A percentile compares a stretch with the other conserved stretches of the same genome.
Evolutionary conservation across 1,284 basidiomycete species (phyloP).

Genomic region (Apiotrichum mycotoxinovorans): DNA sequence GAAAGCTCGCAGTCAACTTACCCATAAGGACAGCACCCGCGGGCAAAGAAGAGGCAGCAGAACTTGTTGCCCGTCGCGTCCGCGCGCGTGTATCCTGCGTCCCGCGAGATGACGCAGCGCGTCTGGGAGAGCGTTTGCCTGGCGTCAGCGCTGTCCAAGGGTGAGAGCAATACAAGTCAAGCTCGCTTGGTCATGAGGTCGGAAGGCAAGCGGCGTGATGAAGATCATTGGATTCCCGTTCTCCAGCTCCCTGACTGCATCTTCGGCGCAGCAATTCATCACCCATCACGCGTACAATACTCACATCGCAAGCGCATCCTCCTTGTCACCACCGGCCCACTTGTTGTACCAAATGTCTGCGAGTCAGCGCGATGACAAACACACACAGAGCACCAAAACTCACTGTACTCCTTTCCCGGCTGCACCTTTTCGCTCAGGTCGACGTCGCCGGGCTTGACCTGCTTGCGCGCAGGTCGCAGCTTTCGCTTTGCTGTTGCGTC

Average conservation of each 20-base stretch:
- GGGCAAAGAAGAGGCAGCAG: slow-evolving; percentile 90
- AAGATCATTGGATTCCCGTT: no score
- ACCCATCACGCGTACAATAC: no score
- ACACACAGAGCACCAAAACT: slow-evolving; percentile 43
- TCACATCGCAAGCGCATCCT: slow-evolving; percentile 87
- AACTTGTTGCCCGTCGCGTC: slow-evolving; percentile 88
- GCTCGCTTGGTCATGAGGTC: no score
- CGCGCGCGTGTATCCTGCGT: slow-evolving; percentile 88
- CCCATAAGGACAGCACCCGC: slow-evolving; percentile 96
- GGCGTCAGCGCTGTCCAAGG: slow-evolving; percentile 7
- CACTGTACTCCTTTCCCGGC: slow-evolving; percentile 92
- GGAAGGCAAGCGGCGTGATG: not conserved
- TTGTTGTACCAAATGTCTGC: slow-evolving; percentile 99
- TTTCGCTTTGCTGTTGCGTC: slow-evolving; percentile 38
- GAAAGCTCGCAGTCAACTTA: slow-evolving; percentile 25
- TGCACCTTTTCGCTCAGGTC: slow-evolving; percentile 82
- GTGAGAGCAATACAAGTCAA: not conserved
- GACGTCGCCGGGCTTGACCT: slow-evolving; percentile 82
- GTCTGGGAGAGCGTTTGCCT: slow-evolving; percentile 74
- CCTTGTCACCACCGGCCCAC: slow-evolving; percentile 92
- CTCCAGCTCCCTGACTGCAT: not conserved
- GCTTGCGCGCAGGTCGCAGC: slow-evolving; percentile 70
- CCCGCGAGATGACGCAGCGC: slow-evolving; percentile 80
- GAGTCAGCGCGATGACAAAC: slow-evolving; percentile 17
- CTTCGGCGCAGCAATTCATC: no score